Percentiles rank a stretch among this genome's conserved stretches.
phyloP scores from a whole-genome alignment of 2,329 filamentous ascomycete species.

The Ophiostoma quercus region DNA sequence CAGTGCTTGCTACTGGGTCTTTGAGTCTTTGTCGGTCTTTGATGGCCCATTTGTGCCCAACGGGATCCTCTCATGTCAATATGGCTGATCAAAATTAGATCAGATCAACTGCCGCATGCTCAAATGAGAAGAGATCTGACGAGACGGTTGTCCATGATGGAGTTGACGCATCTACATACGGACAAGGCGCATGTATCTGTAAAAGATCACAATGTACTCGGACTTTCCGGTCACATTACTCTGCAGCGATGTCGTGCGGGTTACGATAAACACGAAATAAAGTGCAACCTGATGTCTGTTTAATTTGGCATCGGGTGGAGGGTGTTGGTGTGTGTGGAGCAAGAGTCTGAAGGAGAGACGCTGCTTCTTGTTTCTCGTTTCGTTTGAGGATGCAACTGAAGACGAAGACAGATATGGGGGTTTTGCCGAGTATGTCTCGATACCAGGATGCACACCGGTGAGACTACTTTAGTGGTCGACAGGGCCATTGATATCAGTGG shows the following conservation, averaged over 20 bases:
- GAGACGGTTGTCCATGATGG: background rate
- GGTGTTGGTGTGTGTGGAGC: slow-evolving; percentile 20
- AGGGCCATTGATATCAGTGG: no score
- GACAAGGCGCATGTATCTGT: background rate
- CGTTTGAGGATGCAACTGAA: background rate
- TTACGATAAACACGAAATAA: background rate
- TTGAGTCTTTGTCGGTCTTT: background rate
- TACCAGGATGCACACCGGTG: background rate
- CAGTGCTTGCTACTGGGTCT: background rate
- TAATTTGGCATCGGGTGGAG: slow-evolving; percentile 17
- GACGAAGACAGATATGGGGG: background rate
- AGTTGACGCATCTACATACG: background rate
- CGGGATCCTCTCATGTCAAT: background rate
- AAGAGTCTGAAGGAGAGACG: background rate
- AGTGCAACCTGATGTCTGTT: slow-evolving; percentile 9
- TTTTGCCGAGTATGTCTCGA: background rate
- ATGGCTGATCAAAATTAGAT: background rate
- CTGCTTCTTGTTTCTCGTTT: background rate
- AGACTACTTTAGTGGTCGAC: background rate
- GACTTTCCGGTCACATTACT: background rate
- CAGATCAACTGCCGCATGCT: background rate
- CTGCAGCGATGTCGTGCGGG: background rate
- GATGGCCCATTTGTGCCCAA: background rate
- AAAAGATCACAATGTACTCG: background rate
- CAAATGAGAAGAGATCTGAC: background rate